phyloP scores from a whole-genome alignment of 176 grass and related monocot genomes.

The Tuctoria greenei region DNA sequence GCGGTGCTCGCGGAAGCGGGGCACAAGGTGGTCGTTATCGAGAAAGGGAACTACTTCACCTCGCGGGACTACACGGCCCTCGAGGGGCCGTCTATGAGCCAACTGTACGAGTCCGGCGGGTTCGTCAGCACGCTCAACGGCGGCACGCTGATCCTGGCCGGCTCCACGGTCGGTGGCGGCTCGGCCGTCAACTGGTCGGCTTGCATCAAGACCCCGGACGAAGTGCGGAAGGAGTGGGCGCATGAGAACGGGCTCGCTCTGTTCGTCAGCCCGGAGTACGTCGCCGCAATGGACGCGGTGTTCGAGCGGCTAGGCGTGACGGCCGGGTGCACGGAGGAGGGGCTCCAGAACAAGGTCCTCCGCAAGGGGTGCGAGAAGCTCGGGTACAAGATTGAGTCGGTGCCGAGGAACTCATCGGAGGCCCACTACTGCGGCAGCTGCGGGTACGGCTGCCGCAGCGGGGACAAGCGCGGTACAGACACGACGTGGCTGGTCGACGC shows the following conservation, averaged over 20 bases:
- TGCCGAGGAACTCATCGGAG: constrained; percentile 68
- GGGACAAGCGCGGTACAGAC: constrained; percentile 83
- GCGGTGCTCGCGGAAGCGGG: constrained; percentile 71
- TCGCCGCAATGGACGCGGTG: constrained; percentile 70
- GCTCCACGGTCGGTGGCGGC: constrained; percentile 81
- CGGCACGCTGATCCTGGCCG: constrained; percentile 58
- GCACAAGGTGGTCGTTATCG: constrained; percentile 77
- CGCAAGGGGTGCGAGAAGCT: constrained; percentile 75
- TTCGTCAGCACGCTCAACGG: constrained; percentile 51
- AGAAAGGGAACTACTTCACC: constrained; percentile 90
- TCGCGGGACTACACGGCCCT: constrained; percentile 69
- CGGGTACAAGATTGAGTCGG: constrained; percentile 51
- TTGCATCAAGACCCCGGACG: constrained; percentile 69
- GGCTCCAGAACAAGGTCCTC: constrained; percentile 89
- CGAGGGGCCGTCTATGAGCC: constrained; percentile 68
- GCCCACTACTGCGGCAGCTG: constrained; percentile 81
- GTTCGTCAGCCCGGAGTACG: constrained; percentile 58
- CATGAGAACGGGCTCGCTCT: constrained; percentile 43
- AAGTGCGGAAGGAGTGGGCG: constrained; percentile 62
- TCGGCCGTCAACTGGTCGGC: constrained; percentile 89
- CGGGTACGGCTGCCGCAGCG: constrained; percentile 64
- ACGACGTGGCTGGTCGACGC: constrained; percentile 89
- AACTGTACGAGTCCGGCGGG: constrained; percentile 73
- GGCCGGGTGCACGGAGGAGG: constrained; percentile 51
- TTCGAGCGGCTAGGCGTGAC: constrained; percentile 64